These are phyloP conservation scores for Fusarium sp. DNA, from an alignment of 2,329 filamentous ascomycete genomes.

Conservation along the genomic window DNA sequence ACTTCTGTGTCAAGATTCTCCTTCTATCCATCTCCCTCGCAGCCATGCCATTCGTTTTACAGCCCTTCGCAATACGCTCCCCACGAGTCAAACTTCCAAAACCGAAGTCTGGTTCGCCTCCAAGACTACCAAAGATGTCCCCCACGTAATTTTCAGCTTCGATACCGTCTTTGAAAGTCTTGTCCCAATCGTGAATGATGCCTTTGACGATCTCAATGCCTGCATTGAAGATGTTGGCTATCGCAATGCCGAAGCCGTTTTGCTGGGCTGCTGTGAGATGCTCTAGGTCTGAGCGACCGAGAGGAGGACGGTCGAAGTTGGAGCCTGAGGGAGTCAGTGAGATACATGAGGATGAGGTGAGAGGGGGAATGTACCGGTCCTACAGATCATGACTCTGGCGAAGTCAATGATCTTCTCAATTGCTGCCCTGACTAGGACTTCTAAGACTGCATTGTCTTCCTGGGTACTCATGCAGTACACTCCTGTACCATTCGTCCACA, in stretches of 20 bases:
- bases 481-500: slow-evolving; percentile 76
- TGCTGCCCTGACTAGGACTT: slow-evolving; percentile 71
- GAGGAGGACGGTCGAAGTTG: slow-evolving; percentile 77
- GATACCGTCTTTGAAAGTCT: slow-evolving; percentile 68
- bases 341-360: accelerated
- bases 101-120: slow-evolving; percentile 74
- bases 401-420: slow-evolving; percentile 72
- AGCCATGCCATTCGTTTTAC: slow-evolving; percentile 38
- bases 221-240: slow-evolving; percentile 74
- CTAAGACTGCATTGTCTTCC: slow-evolving; percentile 77
- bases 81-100: slow-evolving; percentile 60
- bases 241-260: slow-evolving; percentile 71
- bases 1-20: slow-evolving; percentile 39
- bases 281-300: slow-evolving; percentile 64
- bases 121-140: slow-evolving; percentile 76
- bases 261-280: slow-evolving; percentile 71
- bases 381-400: slow-evolving; percentile 73
- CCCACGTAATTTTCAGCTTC: slow-evolving; percentile 73
- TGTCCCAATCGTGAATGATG: slow-evolving; percentile 71
- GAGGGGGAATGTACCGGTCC: slow-evolving; percentile 58
- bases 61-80: slow-evolving; percentile 45
- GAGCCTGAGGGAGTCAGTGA: slow-evolving; percentile 56
- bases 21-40: slow-evolving; percentile 48
- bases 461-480: slow-evolving; percentile 78
- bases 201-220: slow-evolving; percentile 74